Base-by-base conservation (phyloP, 192 early-diverging fungal species). In the Endogone sp. region DNA sequence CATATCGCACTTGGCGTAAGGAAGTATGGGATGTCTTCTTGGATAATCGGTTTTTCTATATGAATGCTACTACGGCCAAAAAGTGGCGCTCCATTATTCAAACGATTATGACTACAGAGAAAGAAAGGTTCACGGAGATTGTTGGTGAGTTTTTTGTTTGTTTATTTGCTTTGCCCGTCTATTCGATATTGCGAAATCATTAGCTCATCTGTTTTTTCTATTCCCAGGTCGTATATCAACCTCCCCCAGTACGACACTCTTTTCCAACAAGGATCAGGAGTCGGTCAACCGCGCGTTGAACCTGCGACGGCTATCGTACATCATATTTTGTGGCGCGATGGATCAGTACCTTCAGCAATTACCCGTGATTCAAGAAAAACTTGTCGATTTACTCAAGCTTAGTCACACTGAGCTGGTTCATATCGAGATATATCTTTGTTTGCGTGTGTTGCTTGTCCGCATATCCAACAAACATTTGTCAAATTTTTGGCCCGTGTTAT, bases 401-500 rank as follows among this genome's bases (percentile, higher is more conserved):
- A 77, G 72, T 3, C 82, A 86, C 28, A 82, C 82, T 29, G 89
- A 90, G 56, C 76, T 84, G 27, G 88, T 95, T 20, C 91, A 94
- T 66, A 81, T 86, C 3, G 95, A 95, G 74, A 91, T 93, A 22
- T 95, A 94, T 67, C 66, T 94, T 8, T 95, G 91, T 67, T 71
- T 97, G 25, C 85, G 95, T 29, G 86, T 95, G 13, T 69, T 97
- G 16, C 74, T 97, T 23, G 87, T 89, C 54, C 83, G 94, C 20
- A 79, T 97, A 49, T 91, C 92, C 8, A 85, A 86, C 24, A 85
- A 91, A 67, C 93, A 93, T 71, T 82, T 97, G 70, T 81, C 92
- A 32, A 95, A 92, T 70, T 93, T 97, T 71, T 95, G 93, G 94
- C 95, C 95, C 2, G 90, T 94, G 29, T 80, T 97, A 4, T 75